Evolutionary conservation across 192 early-diverging fungal genomes (phyloP), one percentile per base, ranked within the genome.

Genomic region (Podila epicladia): DNA sequence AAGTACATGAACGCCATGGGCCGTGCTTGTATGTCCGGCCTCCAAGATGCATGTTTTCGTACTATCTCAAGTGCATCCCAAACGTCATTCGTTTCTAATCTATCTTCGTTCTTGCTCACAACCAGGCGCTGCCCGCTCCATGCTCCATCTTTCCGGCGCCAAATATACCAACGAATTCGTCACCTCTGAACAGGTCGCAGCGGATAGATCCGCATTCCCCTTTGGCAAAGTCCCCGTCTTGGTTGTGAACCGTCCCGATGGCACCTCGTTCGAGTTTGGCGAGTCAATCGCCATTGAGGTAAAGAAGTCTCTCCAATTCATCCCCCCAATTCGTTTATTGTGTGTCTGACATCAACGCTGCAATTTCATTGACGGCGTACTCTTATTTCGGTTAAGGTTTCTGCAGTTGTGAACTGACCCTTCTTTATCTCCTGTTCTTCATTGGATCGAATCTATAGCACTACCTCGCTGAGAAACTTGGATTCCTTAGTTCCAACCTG

Each of bases 261-360:
- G 76, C 3, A 69, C 71, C 4, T 64, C 76, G 8, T 72, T 80
- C 58, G 76, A 72, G 24, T 45, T 80, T 8, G 76, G 49, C 29
- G 76, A 80, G 70, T 26, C 76, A 0, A 59, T 68, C 24, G 70
- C 71, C 15, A 80, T 80, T 24, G 76, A 80, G 71, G 76, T 80
- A 45, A 17, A 45, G 8, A 65, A 63, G 8, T n/a, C 29, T 13
- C 28, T 19, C 7, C 35, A 29, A 2, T 37, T 37, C 35, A 37
- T 26, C 32, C 5, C 12, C 41, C 29, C 20, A 29, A 29, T 29
- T 3, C 29, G 29, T 3, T 29, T 29, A 2, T 3, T 29, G 29
- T 29, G 29, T 29, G 29, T 3, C 29, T 29, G 29, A 29, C 3
- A 29, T 50, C 33, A 17, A 41, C 35, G 35, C 35, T 6, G 35